phyloP scores from a whole-genome alignment of 2,329 filamentous ascomycete species.

The Xylariaceae sp. region DNA sequence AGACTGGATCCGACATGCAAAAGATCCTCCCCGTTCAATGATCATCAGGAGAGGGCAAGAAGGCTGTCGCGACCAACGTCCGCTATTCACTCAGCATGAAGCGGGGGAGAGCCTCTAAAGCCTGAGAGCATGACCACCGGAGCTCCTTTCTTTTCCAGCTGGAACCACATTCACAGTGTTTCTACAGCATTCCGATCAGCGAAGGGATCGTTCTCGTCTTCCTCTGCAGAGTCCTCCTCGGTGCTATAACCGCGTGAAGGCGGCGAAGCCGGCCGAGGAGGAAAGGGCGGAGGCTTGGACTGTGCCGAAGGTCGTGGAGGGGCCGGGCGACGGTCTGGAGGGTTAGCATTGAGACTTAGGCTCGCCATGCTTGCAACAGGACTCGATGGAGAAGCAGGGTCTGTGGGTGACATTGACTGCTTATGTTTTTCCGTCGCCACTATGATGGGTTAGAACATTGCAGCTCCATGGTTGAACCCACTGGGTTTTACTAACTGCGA shows the following conservation, averaged over 20 bases:
- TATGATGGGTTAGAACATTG: slow-evolving; percentile 31
- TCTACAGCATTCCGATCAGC: slow-evolving; percentile 70
- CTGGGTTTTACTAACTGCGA: slow-evolving; percentile 42
- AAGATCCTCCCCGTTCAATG: background rate
- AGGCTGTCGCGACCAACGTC: background rate
- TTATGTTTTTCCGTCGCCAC: slow-evolving; percentile 51
- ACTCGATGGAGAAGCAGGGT: slow-evolving; percentile 29
- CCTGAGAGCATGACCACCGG: slow-evolving; percentile 28
- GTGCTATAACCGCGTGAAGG: slow-evolving; percentile 52
- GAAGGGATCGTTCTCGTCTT: slow-evolving; percentile 85
- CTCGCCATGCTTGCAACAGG: slow-evolving; percentile 40
- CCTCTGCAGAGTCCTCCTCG: slow-evolving; percentile 52
- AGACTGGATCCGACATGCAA: background rate
- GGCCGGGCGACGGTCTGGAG: slow-evolving; percentile 39
- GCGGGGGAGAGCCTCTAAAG: background rate
- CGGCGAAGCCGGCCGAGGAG: slow-evolving; percentile 41
- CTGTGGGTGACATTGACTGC: slow-evolving; percentile 40
- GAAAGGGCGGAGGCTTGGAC: slow-evolving; percentile 45
- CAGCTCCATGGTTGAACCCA: background rate
- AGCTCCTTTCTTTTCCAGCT: slow-evolving; percentile 35
- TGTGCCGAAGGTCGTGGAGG: slow-evolving; percentile 44
- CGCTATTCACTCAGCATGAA: background rate
- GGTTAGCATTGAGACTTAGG: slow-evolving; percentile 38
- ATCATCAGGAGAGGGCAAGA: background rate
- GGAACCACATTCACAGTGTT: slow-evolving; percentile 47